These are phyloP conservation scores for Obba rivulosa DNA, from an alignment of 768 basidiomycete species.

Conservation along the genomic window DNA sequence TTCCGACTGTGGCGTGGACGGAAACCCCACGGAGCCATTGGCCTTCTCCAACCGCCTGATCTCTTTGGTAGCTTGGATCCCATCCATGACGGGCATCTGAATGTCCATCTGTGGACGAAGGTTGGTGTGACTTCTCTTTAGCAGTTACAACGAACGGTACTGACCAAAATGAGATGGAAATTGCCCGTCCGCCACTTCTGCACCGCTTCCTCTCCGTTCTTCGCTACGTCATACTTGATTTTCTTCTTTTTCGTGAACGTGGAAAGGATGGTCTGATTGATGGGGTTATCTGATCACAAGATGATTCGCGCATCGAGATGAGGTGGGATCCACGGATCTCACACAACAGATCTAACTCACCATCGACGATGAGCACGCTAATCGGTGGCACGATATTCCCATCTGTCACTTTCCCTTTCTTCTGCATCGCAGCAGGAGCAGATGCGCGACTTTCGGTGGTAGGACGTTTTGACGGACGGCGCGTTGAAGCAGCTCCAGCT, in stretches of 20 bases:
- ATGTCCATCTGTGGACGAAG: slow-evolving; percentile 84
- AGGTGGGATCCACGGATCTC: background rate
- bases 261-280: slow-evolving; percentile 96
- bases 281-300: slow-evolving; percentile 76
- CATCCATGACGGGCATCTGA: slow-evolving; percentile 99
- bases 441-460: slow-evolving; percentile 22
- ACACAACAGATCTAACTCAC: slow-evolving; percentile 39
- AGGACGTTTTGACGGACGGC: slow-evolving; percentile 28
- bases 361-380: slow-evolving; percentile 96
- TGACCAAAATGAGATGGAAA: slow-evolving; percentile 92
- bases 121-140: no score
- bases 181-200: slow-evolving; percentile 89
- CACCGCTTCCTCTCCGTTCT: slow-evolving; percentile 93
- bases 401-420: slow-evolving; percentile 52
- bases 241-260: slow-evolving; percentile 96
- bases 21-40: slow-evolving; percentile 60
- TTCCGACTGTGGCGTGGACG: slow-evolving; percentile 63
- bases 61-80: slow-evolving; percentile 94
- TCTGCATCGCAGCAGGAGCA: slow-evolving; percentile 28
- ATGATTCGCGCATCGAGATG: slow-evolving; percentile 1
- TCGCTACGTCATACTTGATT: slow-evolving; percentile 92
- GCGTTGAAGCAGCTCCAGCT: slow-evolving; percentile 21
- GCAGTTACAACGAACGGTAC: slow-evolving; percentile 23
- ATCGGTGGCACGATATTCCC: slow-evolving; percentile 89
- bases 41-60: slow-evolving; percentile 81